These are phyloP conservation scores for Chimonanthus praecox DNA, from an alignment of 164 flowering plant species.

Conservation along the genomic window DNA sequence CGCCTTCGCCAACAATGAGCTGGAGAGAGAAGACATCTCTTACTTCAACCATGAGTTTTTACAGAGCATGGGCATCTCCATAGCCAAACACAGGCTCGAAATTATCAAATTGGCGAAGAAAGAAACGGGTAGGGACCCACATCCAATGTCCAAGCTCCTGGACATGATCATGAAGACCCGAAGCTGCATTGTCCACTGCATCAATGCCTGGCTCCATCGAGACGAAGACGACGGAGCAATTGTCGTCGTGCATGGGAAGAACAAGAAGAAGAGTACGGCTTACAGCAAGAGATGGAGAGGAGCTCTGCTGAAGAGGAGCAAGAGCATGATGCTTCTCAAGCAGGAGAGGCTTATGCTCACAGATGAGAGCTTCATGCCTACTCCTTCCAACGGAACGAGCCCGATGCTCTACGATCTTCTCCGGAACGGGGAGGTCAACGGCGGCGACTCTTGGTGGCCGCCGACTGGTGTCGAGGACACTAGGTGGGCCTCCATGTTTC, in stretches of 20 bases:
- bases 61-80: constrained; percentile 70
- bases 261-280: constrained; percentile 5
- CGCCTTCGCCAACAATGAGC: constrained; percentile 59
- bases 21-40: constrained; percentile 49
- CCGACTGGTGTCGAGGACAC: constrained; percentile 20
- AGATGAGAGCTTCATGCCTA: constrained; percentile 25
- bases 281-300: constrained; percentile 50
- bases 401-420: neutral
- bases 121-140: constrained; percentile 27
- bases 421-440: constrained; percentile 9
- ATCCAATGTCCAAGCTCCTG: constrained; percentile 40
- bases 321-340: constrained; percentile 20
- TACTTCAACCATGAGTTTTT: constrained; percentile 84
- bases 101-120: constrained; percentile 71
- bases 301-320: constrained; percentile 55
- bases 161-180: constrained; percentile 48
- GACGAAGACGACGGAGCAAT: constrained; percentile 39
- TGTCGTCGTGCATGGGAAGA: constrained; percentile 32
- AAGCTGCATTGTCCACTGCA: constrained; percentile 33
- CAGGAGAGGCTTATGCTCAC: constrained; percentile 48
- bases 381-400: neutral
- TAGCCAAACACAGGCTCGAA: constrained; percentile 83
- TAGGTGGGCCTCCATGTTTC: constrained; percentile 69
- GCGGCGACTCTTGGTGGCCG: constrained; percentile 24
- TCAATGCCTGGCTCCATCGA: constrained; percentile 38